Evolutionary conservation across 2,329 filamentous ascomycete species (phyloP), one percentile per base, ranked within the genome.

Genomic region (Colletotrichum sp.): DNA sequence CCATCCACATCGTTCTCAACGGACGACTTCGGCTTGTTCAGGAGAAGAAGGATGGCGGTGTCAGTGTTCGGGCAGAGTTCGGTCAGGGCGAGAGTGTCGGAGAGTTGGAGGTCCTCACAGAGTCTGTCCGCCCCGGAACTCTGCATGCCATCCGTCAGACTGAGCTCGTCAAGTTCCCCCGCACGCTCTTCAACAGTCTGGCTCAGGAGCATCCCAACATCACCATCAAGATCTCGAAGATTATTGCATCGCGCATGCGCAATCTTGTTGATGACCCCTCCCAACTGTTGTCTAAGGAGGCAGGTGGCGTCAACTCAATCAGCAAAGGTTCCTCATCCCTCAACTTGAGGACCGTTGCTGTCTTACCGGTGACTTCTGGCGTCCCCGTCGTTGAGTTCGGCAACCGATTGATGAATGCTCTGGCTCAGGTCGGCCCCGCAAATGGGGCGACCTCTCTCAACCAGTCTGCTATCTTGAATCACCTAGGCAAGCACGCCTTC

Each of bases 171-270:
- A 98, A 98, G 80, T 98, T 99, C 76, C 97, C 97, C 1, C 94
- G 96, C 74, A 98, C 95, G 0, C 87, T 99, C 1, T 99, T 99
- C 88, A 99, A 99, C 87, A 99, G 97, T 81, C 91, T 99, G 69
- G 97, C 97, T 1, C 94, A 98, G 82, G 97, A 99, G 81, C 97
- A 99, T 81, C 97, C 97, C 7, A 97, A 96, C 58, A 99, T 99
- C 81, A 98, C 97, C 0, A 98, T 99, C 83, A 98, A 98, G 84
- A 98, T 99, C 32, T 98, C 97, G 2, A 99, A 98, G 84, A 97
- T 99, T 79, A 98, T 99, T 80, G 97, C 97, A 0, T 96, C 96
- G 43, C 93, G 97, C 5, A 98, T 99, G 97, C 91, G 96, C 76
- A 91, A 95, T 56, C 86, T 98, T 52, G 92, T 98, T 24, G 95